Conservation (phyloP, 2,329 filamentous ascomycete species). For the Trematosphaeria pertusa region DNA sequence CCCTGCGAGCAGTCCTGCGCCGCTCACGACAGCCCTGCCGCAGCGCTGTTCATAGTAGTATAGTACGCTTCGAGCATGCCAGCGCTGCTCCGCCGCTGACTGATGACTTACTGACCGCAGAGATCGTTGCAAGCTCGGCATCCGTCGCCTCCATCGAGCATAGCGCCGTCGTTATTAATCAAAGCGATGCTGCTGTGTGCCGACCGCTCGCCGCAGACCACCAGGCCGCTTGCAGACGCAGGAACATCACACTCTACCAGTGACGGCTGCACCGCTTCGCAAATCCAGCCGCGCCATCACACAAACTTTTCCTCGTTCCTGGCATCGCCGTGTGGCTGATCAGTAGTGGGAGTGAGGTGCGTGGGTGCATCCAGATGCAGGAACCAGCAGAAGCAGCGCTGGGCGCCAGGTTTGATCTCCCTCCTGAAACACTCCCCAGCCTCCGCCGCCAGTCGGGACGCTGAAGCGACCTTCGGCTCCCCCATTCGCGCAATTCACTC, state of each 20-base stretch:
- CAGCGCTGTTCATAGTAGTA: background rate
- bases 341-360: conserved; percentile 27
- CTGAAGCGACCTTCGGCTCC: conserved; percentile 25
- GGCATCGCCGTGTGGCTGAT: conserved; percentile 33
- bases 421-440: conserved; percentile 43
- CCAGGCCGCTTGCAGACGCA: conserved; percentile 10
- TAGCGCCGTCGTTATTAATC: background rate
- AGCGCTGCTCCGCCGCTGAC: too few relatives aligned
- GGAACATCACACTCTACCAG: conserved; percentile 11
- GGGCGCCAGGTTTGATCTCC: conserved; percentile 46
- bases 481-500: conserved; percentile 21
- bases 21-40: background rate
- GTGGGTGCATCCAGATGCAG: conserved; percentile 38
- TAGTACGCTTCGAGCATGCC: too few relatives aligned
- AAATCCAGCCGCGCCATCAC: conserved; percentile 20
- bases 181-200: background rate
- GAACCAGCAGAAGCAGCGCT: conserved; percentile 44
- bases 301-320: conserved; percentile 20
- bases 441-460: conserved; percentile 14
- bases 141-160: too few relatives aligned
- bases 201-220: background rate
- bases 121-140: too few relatives aligned
- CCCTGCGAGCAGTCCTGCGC: too few relatives aligned
- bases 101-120: too few relatives aligned
- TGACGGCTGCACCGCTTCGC: conserved; percentile 18